Conservation (phyloP, 805 yeast genomes). For the Metschnikowia hibisci region DNA sequence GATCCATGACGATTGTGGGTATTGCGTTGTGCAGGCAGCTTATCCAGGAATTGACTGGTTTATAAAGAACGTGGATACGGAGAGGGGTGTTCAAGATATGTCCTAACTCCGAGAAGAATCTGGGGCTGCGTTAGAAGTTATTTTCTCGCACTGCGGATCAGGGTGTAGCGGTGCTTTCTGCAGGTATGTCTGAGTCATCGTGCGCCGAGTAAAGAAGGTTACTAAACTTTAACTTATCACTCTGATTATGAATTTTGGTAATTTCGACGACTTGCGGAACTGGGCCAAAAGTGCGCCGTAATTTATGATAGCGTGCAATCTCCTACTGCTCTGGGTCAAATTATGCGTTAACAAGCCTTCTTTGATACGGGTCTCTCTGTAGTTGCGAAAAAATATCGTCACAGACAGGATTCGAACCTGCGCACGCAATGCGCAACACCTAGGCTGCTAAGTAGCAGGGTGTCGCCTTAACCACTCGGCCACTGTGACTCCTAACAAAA, state of each 20-base stretch:
- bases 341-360: too few species aligned
- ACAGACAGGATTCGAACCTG: conserved; percentile 99
- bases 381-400: conserved; percentile 46
- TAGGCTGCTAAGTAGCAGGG: conserved; percentile 28
- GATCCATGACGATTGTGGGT: conserved; percentile 64
- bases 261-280: too few species aligned
- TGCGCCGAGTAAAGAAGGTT: neutral
- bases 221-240: neutral
- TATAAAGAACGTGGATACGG: neutral
- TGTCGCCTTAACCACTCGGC: conserved; percentile 54
- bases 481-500: conserved; percentile 33
- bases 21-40: neutral
- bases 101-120: conserved; percentile 1
- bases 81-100: neutral
- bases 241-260: too few species aligned
- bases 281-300: too few species aligned
- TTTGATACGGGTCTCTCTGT: too few species aligned
- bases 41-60: too few species aligned
- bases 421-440: conserved; percentile 57
- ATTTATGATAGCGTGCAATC: too few species aligned
- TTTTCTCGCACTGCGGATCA: conserved; percentile 1
- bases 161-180: neutral
- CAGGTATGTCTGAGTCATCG: neutral
- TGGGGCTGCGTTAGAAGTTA: neutral
- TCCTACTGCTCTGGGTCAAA: too few species aligned